Percentiles rank a stretch among this genome's conserved stretches.
Evolutionary conservation across 2,329 filamentous ascomycete genomes (phyloP).

Genomic region (Fusarium falciforme): DNA sequence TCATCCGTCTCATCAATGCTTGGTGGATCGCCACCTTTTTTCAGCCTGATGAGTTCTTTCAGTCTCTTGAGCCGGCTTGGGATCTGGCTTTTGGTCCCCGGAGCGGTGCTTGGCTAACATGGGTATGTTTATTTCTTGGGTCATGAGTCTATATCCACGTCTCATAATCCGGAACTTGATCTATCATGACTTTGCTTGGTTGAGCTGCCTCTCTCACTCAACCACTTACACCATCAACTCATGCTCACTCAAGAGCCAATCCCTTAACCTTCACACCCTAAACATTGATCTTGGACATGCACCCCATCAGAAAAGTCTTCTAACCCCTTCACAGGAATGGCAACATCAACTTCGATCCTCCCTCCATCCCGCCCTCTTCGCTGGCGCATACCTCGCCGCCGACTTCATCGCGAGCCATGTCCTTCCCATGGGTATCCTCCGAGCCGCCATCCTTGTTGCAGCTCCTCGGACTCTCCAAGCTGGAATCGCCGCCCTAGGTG

Average conservation of each 20-base stretch:
- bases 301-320: not conserved
- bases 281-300: not conserved
- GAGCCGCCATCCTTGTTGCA: constrained; percentile 75
- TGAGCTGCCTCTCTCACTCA: not conserved
- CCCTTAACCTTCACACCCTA: not conserved
- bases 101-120: constrained; percentile 92
- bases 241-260: not conserved
- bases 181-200: not conserved
- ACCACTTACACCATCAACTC: constrained; percentile 19
- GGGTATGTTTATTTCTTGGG: constrained; percentile 70
- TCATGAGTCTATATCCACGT: not conserved
- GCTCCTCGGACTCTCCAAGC: constrained; percentile 83
- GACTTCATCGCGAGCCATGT: constrained; percentile 65
- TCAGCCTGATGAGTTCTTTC: constrained; percentile 98
- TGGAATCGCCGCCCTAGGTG: constrained; percentile 78
- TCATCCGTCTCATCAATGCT: constrained; percentile 83
- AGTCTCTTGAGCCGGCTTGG: constrained; percentile 96
- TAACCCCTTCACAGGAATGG: constrained; percentile 80
- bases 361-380: constrained; percentile 89
- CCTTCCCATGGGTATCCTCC: constrained; percentile 65
- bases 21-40: constrained; percentile 89
- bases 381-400: constrained; percentile 74
- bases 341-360: constrained; percentile 86
- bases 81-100: constrained; percentile 80
- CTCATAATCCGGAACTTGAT: not conserved